Conservation (phyloP, 2,329 filamentous ascomycete genomes). For the Neopestalotiopsis sp. region DNA sequence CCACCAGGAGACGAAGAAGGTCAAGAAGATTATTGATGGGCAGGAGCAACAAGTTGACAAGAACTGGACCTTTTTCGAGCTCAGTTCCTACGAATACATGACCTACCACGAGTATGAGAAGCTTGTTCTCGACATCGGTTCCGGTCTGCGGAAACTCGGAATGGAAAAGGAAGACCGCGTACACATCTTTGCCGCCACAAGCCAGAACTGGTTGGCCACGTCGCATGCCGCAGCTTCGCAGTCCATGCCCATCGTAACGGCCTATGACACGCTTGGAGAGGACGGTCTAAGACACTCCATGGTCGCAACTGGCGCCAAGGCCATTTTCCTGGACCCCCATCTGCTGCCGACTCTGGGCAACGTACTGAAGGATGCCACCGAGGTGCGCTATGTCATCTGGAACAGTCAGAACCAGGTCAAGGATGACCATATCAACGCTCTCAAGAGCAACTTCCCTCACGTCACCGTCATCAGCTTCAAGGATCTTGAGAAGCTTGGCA, state of each 20-base stretch:
- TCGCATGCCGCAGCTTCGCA: conserved; percentile 68
- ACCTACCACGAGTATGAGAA: conserved; percentile 81
- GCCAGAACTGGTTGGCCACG: conserved; percentile 56
- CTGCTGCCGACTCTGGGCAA: conserved; percentile 65
- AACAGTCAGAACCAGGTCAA: conserved; percentile 59
- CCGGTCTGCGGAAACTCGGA: conserved; percentile 75
- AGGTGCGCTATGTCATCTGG: conserved; percentile 59
- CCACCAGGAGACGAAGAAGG: conserved; percentile 84
- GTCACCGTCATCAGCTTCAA: conserved; percentile 56
- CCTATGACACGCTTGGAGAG: conserved; percentile 78
- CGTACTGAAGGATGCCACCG: conserved; percentile 56
- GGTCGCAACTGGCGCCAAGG: conserved; percentile 71
- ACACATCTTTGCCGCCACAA: conserved; percentile 82
- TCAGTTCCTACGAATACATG: conserved; percentile 78
- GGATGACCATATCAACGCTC: conserved; percentile 54
- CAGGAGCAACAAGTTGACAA: conserved; percentile 82
- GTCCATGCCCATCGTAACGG: conserved; percentile 80
- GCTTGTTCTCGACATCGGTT: conserved; percentile 69
- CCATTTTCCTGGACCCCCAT: conserved; percentile 77
- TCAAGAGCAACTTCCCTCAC: conserved; percentile 54
- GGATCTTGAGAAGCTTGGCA: conserved; percentile 55
- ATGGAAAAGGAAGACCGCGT: conserved; percentile 71
- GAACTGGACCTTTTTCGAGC: conserved; percentile 88
- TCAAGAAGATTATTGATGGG: conserved; percentile 87
- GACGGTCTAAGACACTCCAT: conserved; percentile 75